Evolutionary conservation across 208 protist genomes (phyloP).

Genomic region (Wallacemonas sp.): DNA sequence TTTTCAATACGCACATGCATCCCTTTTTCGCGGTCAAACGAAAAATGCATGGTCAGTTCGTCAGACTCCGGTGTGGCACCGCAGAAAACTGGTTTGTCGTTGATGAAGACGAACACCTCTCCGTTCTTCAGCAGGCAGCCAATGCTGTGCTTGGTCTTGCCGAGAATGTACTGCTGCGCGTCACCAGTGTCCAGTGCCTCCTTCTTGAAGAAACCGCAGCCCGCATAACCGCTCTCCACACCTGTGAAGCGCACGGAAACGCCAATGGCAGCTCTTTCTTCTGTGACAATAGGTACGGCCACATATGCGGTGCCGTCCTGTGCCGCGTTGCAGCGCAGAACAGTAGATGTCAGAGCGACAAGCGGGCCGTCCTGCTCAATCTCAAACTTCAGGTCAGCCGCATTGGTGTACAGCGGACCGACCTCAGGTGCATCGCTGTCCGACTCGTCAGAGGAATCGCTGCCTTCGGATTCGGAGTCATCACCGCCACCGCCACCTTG

Average conservation of each 20-base stretch:
- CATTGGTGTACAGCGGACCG: neutral
- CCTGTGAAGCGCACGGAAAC: neutral
- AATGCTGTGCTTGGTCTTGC: neutral
- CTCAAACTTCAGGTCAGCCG: neutral
- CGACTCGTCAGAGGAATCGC: too few species aligned
- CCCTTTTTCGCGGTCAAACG: neutral
- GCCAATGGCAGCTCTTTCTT: neutral
- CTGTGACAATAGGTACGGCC: neutral
- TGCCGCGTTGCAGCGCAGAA: neutral
- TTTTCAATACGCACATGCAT: neutral
- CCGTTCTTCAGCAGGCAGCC: neutral
- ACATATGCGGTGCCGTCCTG: neutral
- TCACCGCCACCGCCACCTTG: neutral
- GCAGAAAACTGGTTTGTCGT: neutral
- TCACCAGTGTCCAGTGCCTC: neutral
- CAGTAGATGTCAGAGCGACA: neutral
- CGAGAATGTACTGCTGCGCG: neutral
- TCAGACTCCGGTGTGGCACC: neutral
- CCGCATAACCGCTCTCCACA: neutral
- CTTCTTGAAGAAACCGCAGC: neutral
- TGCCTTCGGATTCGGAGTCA: too few species aligned
- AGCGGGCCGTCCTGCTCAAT: neutral
- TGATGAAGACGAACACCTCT: neutral
- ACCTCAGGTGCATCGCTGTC: neutral
- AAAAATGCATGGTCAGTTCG: neutral